Conservation (phyloP, 306 rosid species). For the Begonia loranthoides region DNA sequence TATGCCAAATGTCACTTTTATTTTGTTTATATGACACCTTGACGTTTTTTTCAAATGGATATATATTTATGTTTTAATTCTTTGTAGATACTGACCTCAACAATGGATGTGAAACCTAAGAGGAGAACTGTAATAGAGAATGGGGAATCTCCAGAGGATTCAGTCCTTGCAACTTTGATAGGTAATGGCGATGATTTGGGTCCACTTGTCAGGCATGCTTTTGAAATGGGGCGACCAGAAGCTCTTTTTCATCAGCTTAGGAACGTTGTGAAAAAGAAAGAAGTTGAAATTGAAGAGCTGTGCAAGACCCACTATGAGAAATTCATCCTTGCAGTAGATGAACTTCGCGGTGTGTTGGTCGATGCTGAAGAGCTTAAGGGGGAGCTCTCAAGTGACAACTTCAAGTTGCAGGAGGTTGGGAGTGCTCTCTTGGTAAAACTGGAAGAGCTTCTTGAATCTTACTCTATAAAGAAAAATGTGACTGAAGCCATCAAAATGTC, state of each 20-base stretch:
- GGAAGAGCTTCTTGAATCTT: constrained; percentile 89
- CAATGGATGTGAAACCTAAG: constrained; percentile 46
- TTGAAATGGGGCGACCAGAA: constrained; percentile 78
- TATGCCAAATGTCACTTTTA: too few relatives aligned
- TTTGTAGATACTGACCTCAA: too few relatives aligned
- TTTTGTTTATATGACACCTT: too few relatives aligned
- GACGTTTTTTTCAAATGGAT: too few relatives aligned
- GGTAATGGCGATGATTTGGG: constrained; percentile 82
- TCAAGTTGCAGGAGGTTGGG: constrained; percentile 85
- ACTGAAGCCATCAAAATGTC: constrained; percentile 74
- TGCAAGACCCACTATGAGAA: constrained; percentile 97
- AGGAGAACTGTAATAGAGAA: constrained; percentile 40
- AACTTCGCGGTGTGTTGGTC: constrained; percentile 81
- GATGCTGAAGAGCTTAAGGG: constrained; percentile 94
- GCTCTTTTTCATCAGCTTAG: constrained; percentile 75
- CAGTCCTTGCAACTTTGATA: constrained; percentile 66
- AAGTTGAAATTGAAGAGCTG: constrained; percentile 85
- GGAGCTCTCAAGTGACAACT: constrained; percentile 81
- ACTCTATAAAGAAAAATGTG: constrained; percentile 66
- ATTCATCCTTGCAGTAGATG: constrained; percentile 92
- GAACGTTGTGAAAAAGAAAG: constrained; percentile 67
- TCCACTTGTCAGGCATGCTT: constrained; percentile 84
- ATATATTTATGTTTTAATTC: too few relatives aligned
- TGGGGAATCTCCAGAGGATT: constrained; percentile 75
- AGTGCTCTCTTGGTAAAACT: constrained; percentile 52